These are phyloP conservation scores for Paxillus involutus DNA, from an alignment of 768 basidiomycete genomes.

Conservation along the genomic window DNA sequence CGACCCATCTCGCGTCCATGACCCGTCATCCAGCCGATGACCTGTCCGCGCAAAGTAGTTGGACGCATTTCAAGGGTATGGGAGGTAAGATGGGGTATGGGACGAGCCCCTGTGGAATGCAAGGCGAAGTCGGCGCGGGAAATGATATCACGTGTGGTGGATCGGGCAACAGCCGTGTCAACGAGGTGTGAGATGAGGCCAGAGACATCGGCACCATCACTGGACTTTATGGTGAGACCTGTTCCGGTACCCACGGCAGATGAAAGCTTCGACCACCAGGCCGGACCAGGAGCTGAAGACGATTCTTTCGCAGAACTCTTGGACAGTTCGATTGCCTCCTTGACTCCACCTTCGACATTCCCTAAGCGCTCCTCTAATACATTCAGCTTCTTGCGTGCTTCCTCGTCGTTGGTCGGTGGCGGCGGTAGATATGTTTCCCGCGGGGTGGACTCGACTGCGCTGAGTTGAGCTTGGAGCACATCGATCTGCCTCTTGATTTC, in stretches of 20 bases:
- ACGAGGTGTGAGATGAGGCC: constrained; percentile 74
- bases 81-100: constrained; percentile 83
- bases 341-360: constrained; percentile 59
- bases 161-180: constrained; percentile 66
- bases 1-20: constrained; percentile 66
- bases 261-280: constrained; percentile 73
- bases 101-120: constrained; percentile 74
- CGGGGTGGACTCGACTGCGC: constrained; percentile 26
- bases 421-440: constrained; percentile 14
- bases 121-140: constrained; percentile 85
- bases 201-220: constrained; percentile 74
- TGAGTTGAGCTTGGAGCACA: constrained; percentile 44
- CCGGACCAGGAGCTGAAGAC: constrained; percentile 37
- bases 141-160: constrained; percentile 72
- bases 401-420: constrained; percentile 45
- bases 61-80: constrained; percentile 72
- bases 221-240: constrained; percentile 63
- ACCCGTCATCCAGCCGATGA: constrained; percentile 61
- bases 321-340: constrained; percentile 70
- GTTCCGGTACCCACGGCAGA: constrained; percentile 43
- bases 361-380: constrained; percentile 64
- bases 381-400: constrained; percentile 52
- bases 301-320: constrained; percentile 45
- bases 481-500: constrained; percentile 58
- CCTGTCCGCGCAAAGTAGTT: constrained; percentile 42